Base-by-base conservation (phyloP, 2,329 filamentous ascomycete species). In the Didymosphaeria variabile region DNA sequence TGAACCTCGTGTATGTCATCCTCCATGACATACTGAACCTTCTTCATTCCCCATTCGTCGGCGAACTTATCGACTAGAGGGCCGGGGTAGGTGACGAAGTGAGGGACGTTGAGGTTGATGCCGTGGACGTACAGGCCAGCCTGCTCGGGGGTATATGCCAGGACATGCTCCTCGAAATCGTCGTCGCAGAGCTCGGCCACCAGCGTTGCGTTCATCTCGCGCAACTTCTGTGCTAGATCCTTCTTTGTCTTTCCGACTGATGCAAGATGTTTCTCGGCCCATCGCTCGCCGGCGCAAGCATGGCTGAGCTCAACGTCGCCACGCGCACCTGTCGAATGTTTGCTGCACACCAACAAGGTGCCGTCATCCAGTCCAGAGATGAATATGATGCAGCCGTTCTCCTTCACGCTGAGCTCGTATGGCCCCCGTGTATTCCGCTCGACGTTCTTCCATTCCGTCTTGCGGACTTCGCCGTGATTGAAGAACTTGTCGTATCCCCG, bases 371-470 rank as follows among this genome's bases (percentile, higher is more conserved):
- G 84, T 15, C 94, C 95, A 17, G 93, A 90, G 47, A 99, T 89
- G 82, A 99, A 99, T 69, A 99, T 97, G 79, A 99, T 99, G 79
- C 95, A 99, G n/a, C 95, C 95, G 72, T 99, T 99, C 80, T 99
- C 95, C 81, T 99, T 99, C 55, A 98, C 88, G 60, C 93, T 98
- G 58, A 99, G 82, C 80, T 99, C 95, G 71, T 98, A 99, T 0
- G 95, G 95, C 0, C 93, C 93, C 65, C 87, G 82, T 0, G 95
- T 98, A 58, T 91, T 85, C 31, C 80, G 79, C 73, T 90, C 84
- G 62, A 99, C 92, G 72, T 90, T 91, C 17, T 83, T 78, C 95
- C 95, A 99, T 70, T 89, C 86, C 3, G 95, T 99, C 66, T 91
- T 88, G 50, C 82, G 79, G 8, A 97, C 90, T 80, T 99, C 95